Evolutionary conservation across 306 rosid genomes (phyloP).

Genomic region (Begonia loranthoides): DNA sequence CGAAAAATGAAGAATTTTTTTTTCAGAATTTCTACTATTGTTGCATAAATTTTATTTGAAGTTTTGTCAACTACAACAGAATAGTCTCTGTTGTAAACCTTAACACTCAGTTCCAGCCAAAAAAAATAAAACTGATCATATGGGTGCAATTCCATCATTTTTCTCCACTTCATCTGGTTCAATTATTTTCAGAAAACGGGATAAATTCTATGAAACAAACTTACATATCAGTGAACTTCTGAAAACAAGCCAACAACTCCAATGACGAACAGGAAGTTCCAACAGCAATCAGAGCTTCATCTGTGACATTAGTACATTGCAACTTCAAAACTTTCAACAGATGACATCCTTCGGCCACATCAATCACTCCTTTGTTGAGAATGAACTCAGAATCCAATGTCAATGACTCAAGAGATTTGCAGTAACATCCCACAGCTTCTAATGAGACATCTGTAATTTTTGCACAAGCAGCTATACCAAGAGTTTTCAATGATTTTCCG

Average conservation of each 20-base stretch:
- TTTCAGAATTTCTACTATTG: too few species aligned
- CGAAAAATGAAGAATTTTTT: neutral
- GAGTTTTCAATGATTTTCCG: constrained; percentile 62
- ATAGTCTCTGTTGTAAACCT: neutral
- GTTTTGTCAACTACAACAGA: too few species aligned
- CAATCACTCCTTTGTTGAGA: constrained; percentile 66
- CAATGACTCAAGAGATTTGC: constrained; percentile 52
- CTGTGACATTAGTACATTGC: constrained; percentile 73
- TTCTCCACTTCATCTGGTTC: neutral
- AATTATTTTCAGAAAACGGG: neutral
- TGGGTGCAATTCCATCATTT: neutral
- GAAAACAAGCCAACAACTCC: constrained; percentile 74
- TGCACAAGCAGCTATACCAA: constrained; percentile 86
- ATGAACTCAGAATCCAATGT: constrained; percentile 80
- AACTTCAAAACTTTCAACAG: constrained; percentile 69
- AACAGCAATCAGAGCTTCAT: constrained; percentile 76
- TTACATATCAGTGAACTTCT: constrained; percentile 77
- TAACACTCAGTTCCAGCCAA: neutral
- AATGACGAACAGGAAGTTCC: constrained; percentile 48
- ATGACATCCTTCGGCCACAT: constrained; percentile 69
- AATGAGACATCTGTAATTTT: constrained; percentile 67
- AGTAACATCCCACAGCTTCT: constrained; percentile 69
- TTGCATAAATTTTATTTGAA: too few species aligned
- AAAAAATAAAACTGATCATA: neutral
- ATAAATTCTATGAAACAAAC: constrained; percentile 13